Conservation (phyloP, 768 basidiomycete genomes). For the Tephrocybe sp. region DNA sequence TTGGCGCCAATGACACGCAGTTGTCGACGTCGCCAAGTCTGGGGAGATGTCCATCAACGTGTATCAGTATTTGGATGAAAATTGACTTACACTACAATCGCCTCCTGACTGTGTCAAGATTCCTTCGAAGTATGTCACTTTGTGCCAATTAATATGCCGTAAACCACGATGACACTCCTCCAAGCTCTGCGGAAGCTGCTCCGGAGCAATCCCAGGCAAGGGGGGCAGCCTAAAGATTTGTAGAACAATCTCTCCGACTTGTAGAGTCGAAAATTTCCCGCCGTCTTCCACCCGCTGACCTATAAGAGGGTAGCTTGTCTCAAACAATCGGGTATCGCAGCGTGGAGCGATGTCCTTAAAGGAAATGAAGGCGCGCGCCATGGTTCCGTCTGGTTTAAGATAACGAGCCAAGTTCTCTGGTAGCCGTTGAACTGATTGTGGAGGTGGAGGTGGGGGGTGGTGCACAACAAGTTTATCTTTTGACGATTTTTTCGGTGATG, state of each 20-base stretch:
- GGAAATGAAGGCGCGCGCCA: conserved; percentile 83
- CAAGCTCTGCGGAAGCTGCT: conserved; percentile 84
- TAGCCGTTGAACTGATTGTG: conserved; percentile 42
- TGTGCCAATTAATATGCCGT: conserved; percentile 90
- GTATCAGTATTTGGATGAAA: not conserved
- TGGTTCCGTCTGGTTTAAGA: conserved; percentile 80
- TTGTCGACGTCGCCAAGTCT: conserved; percentile 84
- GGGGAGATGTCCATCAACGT: conserved; percentile 3
- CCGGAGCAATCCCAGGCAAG: conserved; percentile 74
- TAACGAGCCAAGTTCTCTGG: conserved; percentile 81
- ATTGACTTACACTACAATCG: conserved; percentile 74
- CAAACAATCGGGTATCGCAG: conserved; percentile 84
- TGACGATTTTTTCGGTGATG: conserved; percentile 64
- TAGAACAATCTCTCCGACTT: conserved; percentile 84
- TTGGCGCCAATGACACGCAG: conserved; percentile 84
- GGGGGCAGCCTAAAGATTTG: conserved; percentile 91
- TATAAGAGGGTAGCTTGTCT: conserved; percentile 79
- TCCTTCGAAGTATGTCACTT: conserved; percentile 91
- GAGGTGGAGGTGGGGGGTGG: conserved; percentile 30
- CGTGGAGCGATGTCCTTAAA: conserved; percentile 84
- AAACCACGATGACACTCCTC: conserved; percentile 91
- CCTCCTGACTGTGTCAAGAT: conserved; percentile 91
- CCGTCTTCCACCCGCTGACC: conserved; percentile 65
- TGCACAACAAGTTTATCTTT: conserved; percentile 44
- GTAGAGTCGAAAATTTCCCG: conserved; percentile 56